These are phyloP conservation scores for Dothideomycetes sp. DNA, from an alignment of 2,329 filamentous ascomycete species.

Conservation along the genomic window DNA sequence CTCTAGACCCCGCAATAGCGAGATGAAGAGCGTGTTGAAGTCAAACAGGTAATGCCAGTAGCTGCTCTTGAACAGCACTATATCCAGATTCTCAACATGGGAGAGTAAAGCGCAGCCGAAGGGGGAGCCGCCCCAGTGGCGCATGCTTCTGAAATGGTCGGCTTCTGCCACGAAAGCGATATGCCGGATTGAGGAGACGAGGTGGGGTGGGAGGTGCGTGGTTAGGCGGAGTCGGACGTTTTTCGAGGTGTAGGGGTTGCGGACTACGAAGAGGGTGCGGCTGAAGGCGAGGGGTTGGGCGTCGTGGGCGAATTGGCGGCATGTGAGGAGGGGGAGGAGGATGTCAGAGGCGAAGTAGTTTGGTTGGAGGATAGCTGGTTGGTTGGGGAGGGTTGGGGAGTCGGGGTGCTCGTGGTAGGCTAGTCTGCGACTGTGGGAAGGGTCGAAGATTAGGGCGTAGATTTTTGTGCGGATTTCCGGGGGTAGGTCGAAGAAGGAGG, in stretches of 20 bases:
- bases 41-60: constrained; percentile 25
- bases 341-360: constrained; percentile 17
- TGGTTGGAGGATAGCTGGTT: constrained; percentile 13
- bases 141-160: constrained; percentile 20
- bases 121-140: constrained; percentile 21
- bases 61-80: constrained; percentile 20
- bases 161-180: constrained; percentile 20
- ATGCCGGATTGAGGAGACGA: constrained; percentile 21
- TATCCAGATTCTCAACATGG: constrained; percentile 21
- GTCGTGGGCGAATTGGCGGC: constrained; percentile 26
- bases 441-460: constrained; percentile 8
- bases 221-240: constrained; percentile 17
- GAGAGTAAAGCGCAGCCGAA: constrained; percentile 20
- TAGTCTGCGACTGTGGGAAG: neutral
- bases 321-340: constrained; percentile 25
- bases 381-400: neutral
- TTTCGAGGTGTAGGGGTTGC: constrained; percentile 19
- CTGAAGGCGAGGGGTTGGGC: constrained; percentile 23
- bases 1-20: constrained; percentile 22
- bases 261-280: constrained; percentile 24
- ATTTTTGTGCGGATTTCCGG: constrained; percentile 7
- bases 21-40: constrained; percentile 20
- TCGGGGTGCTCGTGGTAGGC: constrained; percentile 1
- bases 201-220: constrained; percentile 15
- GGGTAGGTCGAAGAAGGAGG: constrained; percentile 7